Evolutionary conservation across 2,329 filamentous ascomycete genomes (phyloP).

Genomic region (Fusarium sp.): DNA sequence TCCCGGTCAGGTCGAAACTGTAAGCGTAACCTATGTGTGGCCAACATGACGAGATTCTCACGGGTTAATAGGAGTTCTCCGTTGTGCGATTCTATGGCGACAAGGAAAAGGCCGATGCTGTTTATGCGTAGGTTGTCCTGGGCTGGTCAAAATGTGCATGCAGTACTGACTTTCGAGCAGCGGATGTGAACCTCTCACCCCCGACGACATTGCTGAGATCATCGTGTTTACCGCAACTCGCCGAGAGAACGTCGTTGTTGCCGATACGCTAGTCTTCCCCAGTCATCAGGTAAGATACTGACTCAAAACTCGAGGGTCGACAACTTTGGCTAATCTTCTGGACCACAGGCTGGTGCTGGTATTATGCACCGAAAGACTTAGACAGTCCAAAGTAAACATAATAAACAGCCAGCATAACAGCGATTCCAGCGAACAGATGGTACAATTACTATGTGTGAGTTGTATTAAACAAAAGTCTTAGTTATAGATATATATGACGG

Average conservation of each 20-base stretch:
- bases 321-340: slow-evolving; percentile 4
- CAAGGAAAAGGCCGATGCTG: slow-evolving; percentile 87
- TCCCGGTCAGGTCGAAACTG: slow-evolving; percentile 91
- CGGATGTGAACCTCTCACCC: slow-evolving; percentile 83
- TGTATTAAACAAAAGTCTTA: not conserved
- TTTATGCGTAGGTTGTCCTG: slow-evolving; percentile 75
- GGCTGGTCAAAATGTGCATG: not conserved
- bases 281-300: slow-evolving; percentile 77
- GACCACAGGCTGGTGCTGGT: slow-evolving; percentile 46
- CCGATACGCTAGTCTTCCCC: slow-evolving; percentile 87
- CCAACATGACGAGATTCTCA: slow-evolving; percentile 2
- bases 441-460: not conserved
- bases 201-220: slow-evolving; percentile 90
- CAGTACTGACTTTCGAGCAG: slow-evolving; percentile 51
- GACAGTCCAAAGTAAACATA: not conserved
- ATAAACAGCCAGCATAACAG: not conserved
- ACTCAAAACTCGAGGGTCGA: too few species aligned
- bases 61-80: slow-evolving; percentile 75
- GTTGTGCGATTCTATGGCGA: slow-evolving; percentile 90
- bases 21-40: slow-evolving; percentile 48
- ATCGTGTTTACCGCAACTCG: slow-evolving; percentile 86
- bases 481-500: not conserved
- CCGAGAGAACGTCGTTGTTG: slow-evolving; percentile 89
- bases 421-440: not conserved
- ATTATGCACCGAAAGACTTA: slow-evolving; percentile 44